Percentiles rank a stretch among this genome's conserved stretches.
These are phyloP conservation scores for Ceratobasidium sp. DNA, from an alignment of 1,284 basidiomycete genomes.

Conservation along the genomic window DNA sequence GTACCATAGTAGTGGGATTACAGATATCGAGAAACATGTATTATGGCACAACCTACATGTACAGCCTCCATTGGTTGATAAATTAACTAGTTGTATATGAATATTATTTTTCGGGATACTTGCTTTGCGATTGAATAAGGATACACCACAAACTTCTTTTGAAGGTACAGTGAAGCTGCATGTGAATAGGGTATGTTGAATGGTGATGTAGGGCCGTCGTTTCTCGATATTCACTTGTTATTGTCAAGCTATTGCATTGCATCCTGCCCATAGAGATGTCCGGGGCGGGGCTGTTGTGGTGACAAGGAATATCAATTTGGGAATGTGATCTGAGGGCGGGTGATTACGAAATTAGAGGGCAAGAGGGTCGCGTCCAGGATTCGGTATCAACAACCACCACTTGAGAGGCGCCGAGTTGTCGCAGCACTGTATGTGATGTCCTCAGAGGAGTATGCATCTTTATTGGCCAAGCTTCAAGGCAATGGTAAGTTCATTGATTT, in stretches of 20 bases:
- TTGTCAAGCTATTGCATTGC: neutral
- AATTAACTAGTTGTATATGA: too few species aligned
- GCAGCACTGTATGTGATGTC: conserved; percentile 39
- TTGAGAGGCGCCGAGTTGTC: neutral
- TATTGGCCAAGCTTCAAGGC: conserved; percentile 36
- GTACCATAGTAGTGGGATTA: too few species aligned
- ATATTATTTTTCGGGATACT: too few species aligned
- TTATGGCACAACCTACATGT: too few species aligned
- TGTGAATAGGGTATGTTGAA: too few species aligned
- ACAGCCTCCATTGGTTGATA: too few species aligned
- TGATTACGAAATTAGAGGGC: conserved; percentile 31
- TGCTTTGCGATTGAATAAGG: too few species aligned
- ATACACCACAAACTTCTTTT: too few species aligned
- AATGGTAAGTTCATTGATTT: conserved; percentile 16
- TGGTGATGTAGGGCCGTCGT: too few species aligned
- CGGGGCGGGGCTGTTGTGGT: neutral
- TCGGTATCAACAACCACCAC: conserved; percentile 29
- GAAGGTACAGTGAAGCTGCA: too few species aligned
- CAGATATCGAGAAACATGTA: too few species aligned
- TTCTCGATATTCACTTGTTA: neutral
- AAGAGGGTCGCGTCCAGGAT: conserved; percentile 17
- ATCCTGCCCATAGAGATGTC: neutral
- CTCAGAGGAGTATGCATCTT: conserved; percentile 35
- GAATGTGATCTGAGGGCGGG: conserved; percentile 18
- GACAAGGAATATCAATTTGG: neutral